A percentile compares a stretch with the other conserved stretches of the same genome.
These are phyloP conservation scores for Porphyrellus cyaneotinctus DNA, from an alignment of 768 basidiomycete genomes.

Conservation along the genomic window DNA sequence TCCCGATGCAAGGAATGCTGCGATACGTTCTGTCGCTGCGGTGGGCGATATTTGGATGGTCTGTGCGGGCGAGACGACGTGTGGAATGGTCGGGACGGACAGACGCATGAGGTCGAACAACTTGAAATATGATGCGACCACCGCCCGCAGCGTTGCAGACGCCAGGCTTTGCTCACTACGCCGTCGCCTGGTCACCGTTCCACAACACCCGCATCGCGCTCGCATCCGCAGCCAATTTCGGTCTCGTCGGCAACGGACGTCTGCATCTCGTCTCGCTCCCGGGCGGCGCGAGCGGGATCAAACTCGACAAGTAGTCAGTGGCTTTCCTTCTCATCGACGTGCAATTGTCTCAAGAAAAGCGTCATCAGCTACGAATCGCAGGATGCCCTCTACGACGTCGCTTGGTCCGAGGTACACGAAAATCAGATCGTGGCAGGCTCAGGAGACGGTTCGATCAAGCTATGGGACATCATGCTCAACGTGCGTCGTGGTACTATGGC, in stretches of 20 bases:
- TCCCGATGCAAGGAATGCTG: conserved; percentile 64
- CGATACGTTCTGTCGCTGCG: conserved; percentile 58
- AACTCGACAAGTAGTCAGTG: conserved; percentile 67
- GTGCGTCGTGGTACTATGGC: conserved; percentile 39
- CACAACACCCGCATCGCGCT: conserved; percentile 69
- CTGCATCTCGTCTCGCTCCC: conserved; percentile 60
- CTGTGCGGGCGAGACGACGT: conserved; percentile 39
- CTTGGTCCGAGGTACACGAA: conserved; percentile 95
- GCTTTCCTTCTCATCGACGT: not conserved
- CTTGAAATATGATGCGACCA: not conserved
- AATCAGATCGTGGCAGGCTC: conserved; percentile 88
- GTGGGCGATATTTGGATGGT: conserved; percentile 38
- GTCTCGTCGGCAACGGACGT: conserved; percentile 93
- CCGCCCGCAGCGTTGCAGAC: conserved; percentile 57
- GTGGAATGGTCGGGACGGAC: conserved; percentile 73
- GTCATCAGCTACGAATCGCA: conserved; percentile 75
- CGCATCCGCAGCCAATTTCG: conserved; percentile 89
- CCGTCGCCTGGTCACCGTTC: conserved; percentile 83
- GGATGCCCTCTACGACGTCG: conserved; percentile 85
- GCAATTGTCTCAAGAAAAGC: conserved; percentile 8
- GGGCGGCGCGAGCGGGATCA: conserved; percentile 42
- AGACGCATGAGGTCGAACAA: conserved; percentile 52
- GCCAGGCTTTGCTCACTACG: conserved; percentile 81
- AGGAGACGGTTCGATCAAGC: conserved; percentile 83
- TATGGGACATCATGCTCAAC: conserved; percentile 88